phyloP scores from a whole-genome alignment of 2,329 filamentous ascomycete species.

The Didymella keratinophila region DNA sequence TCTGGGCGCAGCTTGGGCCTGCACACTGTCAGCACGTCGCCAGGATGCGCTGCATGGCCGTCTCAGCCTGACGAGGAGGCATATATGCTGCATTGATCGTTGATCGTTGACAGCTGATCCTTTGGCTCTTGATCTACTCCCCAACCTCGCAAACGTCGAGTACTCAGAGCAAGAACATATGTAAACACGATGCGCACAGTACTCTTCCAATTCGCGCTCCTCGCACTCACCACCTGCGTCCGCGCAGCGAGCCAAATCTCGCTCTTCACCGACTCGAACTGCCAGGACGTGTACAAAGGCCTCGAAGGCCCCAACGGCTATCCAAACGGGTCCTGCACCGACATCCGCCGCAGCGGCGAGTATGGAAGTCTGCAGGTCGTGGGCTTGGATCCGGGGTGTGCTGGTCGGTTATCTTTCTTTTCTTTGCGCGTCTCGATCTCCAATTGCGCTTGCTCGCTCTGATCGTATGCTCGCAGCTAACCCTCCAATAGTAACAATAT shows the following conservation, averaged over 20 bases:
- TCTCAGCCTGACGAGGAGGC: not conserved
- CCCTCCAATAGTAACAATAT: conserved; percentile 15
- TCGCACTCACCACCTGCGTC: not conserved
- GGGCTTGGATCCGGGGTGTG: conserved; percentile 11
- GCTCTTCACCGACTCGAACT: conserved; percentile 11
- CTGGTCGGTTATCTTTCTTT: not conserved
- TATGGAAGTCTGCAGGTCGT: conserved; percentile 18
- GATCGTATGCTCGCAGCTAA: not conserved
- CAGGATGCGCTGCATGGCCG: not conserved
- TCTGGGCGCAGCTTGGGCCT: not conserved
- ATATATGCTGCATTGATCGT: too few species aligned
- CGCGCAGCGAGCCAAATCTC: conserved; percentile 1
- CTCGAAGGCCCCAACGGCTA: conserved; percentile 16
- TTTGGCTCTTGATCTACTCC: too few species aligned
- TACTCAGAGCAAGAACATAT: too few species aligned
- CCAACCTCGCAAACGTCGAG: too few species aligned
- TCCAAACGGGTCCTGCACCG: conserved; percentile 14
- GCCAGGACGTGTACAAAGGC: conserved; percentile 8
- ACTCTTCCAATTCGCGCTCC: not conserved
- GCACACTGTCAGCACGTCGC: not conserved
- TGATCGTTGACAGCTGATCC: too few species aligned
- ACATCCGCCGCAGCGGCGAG: conserved; percentile 9
- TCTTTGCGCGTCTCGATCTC: too few species aligned
- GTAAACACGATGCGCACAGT: not conserved
- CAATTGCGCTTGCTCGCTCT: too few species aligned